phyloP scores from a whole-genome alignment of 2,329 filamentous ascomycete species.

The Rhynchosporium agropyri region DNA sequence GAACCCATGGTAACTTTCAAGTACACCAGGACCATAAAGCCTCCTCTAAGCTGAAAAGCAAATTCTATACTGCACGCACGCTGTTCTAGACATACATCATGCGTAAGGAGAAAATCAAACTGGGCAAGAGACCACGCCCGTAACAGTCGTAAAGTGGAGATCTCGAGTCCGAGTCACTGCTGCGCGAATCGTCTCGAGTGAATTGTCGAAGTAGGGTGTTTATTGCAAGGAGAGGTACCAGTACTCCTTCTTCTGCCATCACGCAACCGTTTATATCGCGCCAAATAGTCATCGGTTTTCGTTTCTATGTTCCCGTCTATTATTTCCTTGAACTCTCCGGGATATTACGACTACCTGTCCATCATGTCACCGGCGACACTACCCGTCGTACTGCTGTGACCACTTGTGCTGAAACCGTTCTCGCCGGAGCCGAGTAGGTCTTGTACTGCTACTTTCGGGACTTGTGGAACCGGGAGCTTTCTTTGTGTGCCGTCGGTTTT shows the following conservation, averaged over 20 bases:
- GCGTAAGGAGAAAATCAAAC: conserved; percentile 4
- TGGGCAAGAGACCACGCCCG: not conserved
- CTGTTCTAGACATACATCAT: conserved; percentile 34
- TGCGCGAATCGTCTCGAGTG: conserved; percentile 2
- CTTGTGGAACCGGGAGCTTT: conserved; percentile 87
- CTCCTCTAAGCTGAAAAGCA: conserved; percentile 19
- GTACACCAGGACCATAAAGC: conserved; percentile 5
- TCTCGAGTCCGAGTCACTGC: conserved; percentile 14
- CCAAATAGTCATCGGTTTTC: conserved; percentile 12
- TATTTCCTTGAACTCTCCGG: not conserved
- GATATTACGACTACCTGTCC: conserved; percentile 49
- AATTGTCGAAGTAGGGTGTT: conserved; percentile 19
- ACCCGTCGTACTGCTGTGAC: conserved; percentile 75
- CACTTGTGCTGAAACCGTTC: conserved; percentile 65
- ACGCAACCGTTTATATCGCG: conserved; percentile 25
- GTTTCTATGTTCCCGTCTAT: not conserved
- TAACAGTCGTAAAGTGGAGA: conserved; percentile 22
- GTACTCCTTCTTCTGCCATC: conserved; percentile 21
- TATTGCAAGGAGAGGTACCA: not conserved
- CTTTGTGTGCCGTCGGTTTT: conserved; percentile 83
- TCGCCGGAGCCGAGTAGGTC: conserved; percentile 73
- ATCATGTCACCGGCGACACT: conserved; percentile 73
- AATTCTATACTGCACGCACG: conserved; percentile 35
- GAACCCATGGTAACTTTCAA: conserved; percentile 10
- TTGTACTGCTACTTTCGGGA: conserved; percentile 86